Conservation (phyloP, 441 rosid species). For the Dalechampia spathulata region DNA sequence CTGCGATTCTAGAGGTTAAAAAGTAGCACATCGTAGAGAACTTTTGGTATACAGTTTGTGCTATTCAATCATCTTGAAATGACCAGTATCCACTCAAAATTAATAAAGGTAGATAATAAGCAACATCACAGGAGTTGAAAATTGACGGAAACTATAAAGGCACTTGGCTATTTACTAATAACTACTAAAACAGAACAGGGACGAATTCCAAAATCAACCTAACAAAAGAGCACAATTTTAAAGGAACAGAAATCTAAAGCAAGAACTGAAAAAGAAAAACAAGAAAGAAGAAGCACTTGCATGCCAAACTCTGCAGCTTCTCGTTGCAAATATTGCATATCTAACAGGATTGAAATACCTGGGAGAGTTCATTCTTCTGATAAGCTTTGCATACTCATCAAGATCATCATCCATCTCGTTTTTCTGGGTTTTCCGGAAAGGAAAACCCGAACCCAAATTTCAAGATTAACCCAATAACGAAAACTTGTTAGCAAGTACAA, state of each 20-base stretch:
- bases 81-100: neutral
- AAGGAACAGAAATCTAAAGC: too few relatives aligned
- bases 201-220: too few relatives aligned
- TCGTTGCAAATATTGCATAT: neutral
- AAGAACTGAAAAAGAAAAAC: too few relatives aligned
- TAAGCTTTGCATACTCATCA: slow-evolving; percentile 47
- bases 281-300: too few relatives aligned
- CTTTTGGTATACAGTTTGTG: neutral
- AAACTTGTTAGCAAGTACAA: neutral
- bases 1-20: too few relatives aligned
- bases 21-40: neutral
- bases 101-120: neutral
- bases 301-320: too few relatives aligned
- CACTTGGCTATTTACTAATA: too few relatives aligned
- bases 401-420: slow-evolving; percentile 31
- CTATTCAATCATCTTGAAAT: neutral
- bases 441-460: neutral
- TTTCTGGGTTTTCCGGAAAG: neutral
- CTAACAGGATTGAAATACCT: slow-evolving; percentile 22
- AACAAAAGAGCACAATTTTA: too few relatives aligned
- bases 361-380: slow-evolving; percentile 48
- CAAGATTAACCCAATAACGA: neutral
- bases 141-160: too few relatives aligned
- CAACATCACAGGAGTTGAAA: too few relatives aligned
- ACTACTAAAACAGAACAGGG: too few relatives aligned